Evolutionary conservation across 2,329 filamentous ascomycete genomes (phyloP).

Genomic region (Arthrobotrys iridis): DNA sequence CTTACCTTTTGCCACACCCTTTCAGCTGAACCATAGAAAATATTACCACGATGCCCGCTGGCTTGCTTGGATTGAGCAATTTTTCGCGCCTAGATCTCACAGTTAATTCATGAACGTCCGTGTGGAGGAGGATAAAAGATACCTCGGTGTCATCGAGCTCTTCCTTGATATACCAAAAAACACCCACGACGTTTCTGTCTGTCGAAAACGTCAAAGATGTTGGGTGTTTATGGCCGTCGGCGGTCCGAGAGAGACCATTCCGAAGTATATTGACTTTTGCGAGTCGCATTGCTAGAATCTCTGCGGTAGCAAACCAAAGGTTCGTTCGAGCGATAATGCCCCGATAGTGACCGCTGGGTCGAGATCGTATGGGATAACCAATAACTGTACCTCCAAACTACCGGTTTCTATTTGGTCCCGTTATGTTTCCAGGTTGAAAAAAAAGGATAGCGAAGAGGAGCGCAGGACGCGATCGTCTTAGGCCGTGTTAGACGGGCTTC

Average conservation of each 20-base stretch:
- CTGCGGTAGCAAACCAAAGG: background rate
- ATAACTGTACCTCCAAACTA: no score
- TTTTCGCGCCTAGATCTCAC: slow-evolving; percentile 25
- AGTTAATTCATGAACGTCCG: background rate
- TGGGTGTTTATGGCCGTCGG: background rate
- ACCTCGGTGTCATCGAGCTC: slow-evolving; percentile 41
- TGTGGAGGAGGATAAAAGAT: background rate
- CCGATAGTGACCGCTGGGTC: no score
- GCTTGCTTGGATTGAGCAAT: slow-evolving; percentile 40
- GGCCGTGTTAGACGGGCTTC: no score
- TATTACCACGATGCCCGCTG: slow-evolving; percentile 45
- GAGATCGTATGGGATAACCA: no score
- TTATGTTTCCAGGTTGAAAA: no score
- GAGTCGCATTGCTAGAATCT: slow-evolving; percentile 19
- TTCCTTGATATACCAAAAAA: slow-evolving; percentile 50
- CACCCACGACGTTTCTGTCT: slow-evolving; percentile 37
- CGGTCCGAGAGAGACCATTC: background rate
- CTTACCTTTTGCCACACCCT: slow-evolving; percentile 40
- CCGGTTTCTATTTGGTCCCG: no score
- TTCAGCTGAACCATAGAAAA: slow-evolving; percentile 52
- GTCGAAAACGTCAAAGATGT: slow-evolving; percentile 5
- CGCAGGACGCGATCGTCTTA: no score
- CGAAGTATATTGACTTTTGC: slow-evolving; percentile 44
- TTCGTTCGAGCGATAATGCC: background rate
- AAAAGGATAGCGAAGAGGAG: no score